Conservation (phyloP, 352 stramenopile species). For the Phytopythium chamaehyphon region DNA sequence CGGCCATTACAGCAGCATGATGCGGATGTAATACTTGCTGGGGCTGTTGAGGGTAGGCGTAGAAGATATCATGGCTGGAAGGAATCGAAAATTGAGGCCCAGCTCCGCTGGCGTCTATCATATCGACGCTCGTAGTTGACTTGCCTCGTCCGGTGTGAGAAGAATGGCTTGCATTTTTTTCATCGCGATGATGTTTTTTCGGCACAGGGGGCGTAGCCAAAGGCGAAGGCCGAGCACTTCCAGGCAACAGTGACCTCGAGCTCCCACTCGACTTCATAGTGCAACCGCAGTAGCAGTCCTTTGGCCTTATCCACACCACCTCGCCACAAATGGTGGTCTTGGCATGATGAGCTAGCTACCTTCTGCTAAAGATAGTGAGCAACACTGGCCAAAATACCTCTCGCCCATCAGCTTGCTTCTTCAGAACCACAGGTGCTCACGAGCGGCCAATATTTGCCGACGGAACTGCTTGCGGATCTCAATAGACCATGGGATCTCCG, state of each 20-base stretch:
- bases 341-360: too few relatives aligned
- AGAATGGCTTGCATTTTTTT: neutral
- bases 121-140: neutral
- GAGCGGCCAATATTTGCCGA: neutral
- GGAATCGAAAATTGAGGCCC: neutral
- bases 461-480: too few relatives aligned
- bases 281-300: neutral
- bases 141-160: neutral
- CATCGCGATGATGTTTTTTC: constrained; percentile 7
- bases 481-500: constrained; percentile 49
- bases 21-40: constrained; percentile 3
- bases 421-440: too few relatives aligned
- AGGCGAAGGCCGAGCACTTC: constrained; percentile 2
- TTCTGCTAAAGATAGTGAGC: too few relatives aligned
- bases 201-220: neutral
- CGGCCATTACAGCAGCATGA: constrained; percentile 3
- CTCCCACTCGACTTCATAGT: constrained; percentile 10
- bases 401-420: too few relatives aligned
- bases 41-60: constrained; percentile 1
- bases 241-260: constrained; percentile 4
- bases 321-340: too few relatives aligned
- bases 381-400: neutral
- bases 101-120: neutral
- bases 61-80: constrained; percentile 4
- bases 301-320: too few relatives aligned